phyloP scores from a whole-genome alignment of 2,329 filamentous ascomycete species.

The Scleromitrula shiraiana region DNA sequence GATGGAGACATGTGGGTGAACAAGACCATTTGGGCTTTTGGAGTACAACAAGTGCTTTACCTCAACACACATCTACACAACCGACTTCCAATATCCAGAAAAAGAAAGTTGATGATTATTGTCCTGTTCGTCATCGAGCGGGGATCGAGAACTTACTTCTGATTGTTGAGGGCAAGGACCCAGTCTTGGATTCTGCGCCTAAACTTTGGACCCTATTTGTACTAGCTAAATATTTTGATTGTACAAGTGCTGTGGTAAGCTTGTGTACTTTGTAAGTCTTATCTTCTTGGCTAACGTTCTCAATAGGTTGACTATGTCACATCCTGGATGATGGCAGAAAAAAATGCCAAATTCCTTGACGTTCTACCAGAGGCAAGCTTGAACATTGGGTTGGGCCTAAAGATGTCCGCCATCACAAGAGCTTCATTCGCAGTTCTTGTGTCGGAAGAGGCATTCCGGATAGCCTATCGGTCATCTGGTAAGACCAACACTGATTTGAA shows the following conservation, averaged over 20 bases:
- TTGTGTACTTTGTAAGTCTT: neutral
- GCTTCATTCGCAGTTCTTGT: constrained; percentile 53
- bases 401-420: constrained; percentile 37
- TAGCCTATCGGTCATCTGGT: constrained; percentile 9
- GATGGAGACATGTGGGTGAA: neutral
- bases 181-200: constrained; percentile 54
- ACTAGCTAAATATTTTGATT: constrained; percentile 52
- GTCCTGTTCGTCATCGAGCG: constrained; percentile 52
- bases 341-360: constrained; percentile 53
- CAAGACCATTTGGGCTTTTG: too few relatives aligned
- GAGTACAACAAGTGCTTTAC: neutral
- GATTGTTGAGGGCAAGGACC: constrained; percentile 45
- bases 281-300: constrained; percentile 6
- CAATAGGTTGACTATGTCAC: constrained; percentile 39
- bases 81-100: neutral
- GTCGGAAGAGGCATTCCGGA: constrained; percentile 48
- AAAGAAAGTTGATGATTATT: constrained; percentile 47
- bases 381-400: constrained; percentile 44
- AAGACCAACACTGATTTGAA: neutral
- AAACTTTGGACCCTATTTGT: constrained; percentile 61
- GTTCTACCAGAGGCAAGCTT: constrained; percentile 54
- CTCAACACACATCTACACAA: neutral
- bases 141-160: constrained; percentile 56
- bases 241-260: constrained; percentile 36
- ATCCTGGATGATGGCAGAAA: constrained; percentile 49